Conservation (phyloP, 805 yeast genomes). For the Hanseniaspora vineae region DNA sequence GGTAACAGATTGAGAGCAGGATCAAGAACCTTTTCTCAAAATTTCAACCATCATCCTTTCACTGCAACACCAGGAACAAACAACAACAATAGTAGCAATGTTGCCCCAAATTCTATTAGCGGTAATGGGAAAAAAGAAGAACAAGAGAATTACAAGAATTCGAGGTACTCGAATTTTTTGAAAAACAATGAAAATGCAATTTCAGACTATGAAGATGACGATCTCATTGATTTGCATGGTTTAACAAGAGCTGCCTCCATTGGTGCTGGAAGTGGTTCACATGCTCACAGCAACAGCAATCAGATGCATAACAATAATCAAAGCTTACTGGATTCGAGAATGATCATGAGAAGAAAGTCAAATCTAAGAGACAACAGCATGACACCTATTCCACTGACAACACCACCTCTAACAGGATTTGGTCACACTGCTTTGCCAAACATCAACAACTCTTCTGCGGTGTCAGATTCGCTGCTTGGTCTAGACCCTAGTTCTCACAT, state of each 20-base stretch:
- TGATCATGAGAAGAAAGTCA: slow-evolving; percentile 2
- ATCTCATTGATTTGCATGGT: neutral
- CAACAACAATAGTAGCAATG: neutral
- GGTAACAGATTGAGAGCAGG: slow-evolving; percentile 2
- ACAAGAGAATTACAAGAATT: slow-evolving; percentile 1
- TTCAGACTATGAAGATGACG: slow-evolving; percentile 4
- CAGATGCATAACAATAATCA: neutral
- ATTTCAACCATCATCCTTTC: slow-evolving; percentile 4
- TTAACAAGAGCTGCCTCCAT: neutral
- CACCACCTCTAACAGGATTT: slow-evolving; percentile 5
- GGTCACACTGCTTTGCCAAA: neutral
- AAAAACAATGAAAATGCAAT: slow-evolving; percentile 5
- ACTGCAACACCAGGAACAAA: neutral
- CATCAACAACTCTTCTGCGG: neutral
- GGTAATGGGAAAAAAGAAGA: neutral
- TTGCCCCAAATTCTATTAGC: neutral
- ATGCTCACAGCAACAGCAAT: neutral
- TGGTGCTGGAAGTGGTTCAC: neutral
- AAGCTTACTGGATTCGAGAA: neutral
- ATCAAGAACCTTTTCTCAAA: slow-evolving; percentile 7
- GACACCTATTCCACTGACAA: slow-evolving; percentile 4
- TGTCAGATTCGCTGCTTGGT: neutral
- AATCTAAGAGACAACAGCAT: slow-evolving; percentile 4
- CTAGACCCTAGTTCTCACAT: neutral
- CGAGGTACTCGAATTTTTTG: slow-evolving; percentile 4